A percentile compares a stretch with the other conserved stretches of the same genome.
phyloP scores from a whole-genome alignment of 441 rosid species.

The Eruca vesicaria region DNA sequence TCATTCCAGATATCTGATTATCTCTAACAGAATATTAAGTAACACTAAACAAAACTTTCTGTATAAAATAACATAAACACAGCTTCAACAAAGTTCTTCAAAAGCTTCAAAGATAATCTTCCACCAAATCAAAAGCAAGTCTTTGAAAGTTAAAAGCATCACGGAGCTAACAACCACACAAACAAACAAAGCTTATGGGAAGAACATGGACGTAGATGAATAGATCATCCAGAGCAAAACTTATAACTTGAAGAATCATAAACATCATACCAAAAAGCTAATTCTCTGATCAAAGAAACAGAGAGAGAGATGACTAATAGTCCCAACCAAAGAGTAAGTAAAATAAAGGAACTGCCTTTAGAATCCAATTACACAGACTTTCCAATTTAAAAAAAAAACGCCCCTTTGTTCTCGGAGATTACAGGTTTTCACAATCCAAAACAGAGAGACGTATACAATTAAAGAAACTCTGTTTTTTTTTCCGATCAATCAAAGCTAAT shows the following conservation, averaged over 20 bases:
- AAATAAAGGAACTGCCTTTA: constrained; percentile 8
- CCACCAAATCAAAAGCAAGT: not conserved
- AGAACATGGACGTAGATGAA: constrained; percentile 7
- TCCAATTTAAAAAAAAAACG: too few relatives aligned
- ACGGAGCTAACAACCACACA: not conserved
- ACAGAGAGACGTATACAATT: too few relatives aligned
- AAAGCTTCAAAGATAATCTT: too few relatives aligned
- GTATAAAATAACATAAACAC: not conserved
- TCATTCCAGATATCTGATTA: not conserved
- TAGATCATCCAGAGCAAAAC: constrained; percentile 25
- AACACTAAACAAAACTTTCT: constrained; percentile 5
- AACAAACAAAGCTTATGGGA: constrained; percentile 18
- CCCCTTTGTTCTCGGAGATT: too few relatives aligned
- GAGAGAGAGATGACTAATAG: constrained; percentile 22
- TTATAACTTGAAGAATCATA: not conserved
- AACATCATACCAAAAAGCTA: constrained; percentile 17
- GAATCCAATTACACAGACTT: constrained; percentile 27
- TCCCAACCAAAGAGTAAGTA: constrained; percentile 1
- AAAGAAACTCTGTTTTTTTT: too few relatives aligned
- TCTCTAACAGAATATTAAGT: constrained; percentile 5
- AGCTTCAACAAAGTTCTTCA: constrained; percentile 9
- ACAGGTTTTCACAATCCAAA: too few relatives aligned
- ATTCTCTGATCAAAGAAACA: constrained; percentile 9
- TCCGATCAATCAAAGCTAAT: too few relatives aligned
- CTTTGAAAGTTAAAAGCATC: not conserved